These are phyloP conservation scores for Aphanoascus verrucosus DNA, from an alignment of 2,329 filamentous ascomycete genomes.

Conservation along the genomic window DNA sequence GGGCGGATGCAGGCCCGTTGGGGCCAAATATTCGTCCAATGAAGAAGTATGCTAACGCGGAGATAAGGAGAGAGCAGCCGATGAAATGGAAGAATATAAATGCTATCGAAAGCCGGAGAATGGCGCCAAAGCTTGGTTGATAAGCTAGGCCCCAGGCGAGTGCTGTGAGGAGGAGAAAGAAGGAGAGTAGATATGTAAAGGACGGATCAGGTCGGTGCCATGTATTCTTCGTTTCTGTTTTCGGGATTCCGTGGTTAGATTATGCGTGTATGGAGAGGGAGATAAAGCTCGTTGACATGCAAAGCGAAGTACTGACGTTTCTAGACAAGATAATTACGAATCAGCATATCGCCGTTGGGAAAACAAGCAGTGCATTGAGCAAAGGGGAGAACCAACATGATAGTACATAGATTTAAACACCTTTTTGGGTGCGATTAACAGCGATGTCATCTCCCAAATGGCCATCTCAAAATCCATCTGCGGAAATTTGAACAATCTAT, in stretches of 20 bases:
- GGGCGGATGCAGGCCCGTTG: conserved; percentile 33
- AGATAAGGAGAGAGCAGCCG: conserved; percentile 47
- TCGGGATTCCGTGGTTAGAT: not conserved
- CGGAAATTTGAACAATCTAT: conserved; percentile 56
- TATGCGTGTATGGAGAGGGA: not conserved
- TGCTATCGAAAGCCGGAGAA: conserved; percentile 39
- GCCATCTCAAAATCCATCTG: conserved; percentile 68
- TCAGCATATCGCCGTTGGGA: not conserved
- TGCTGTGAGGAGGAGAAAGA: conserved; percentile 50
- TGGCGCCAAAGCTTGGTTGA: conserved; percentile 38
- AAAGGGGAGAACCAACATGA: conserved; percentile 41
- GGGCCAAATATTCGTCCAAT: conserved; percentile 53
- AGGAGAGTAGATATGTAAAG: conserved; percentile 58
- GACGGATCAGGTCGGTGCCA: conserved; percentile 60
- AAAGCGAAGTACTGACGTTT: conserved; percentile 18
- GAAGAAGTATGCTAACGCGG: conserved; percentile 53
- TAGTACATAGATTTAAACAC: conserved; percentile 62
- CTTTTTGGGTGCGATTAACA: conserved; percentile 59
- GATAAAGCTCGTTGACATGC: not conserved
- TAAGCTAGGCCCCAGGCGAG: conserved; percentile 50
- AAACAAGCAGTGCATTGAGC: not conserved
- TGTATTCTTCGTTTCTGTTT: conserved; percentile 55
- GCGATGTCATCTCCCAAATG: conserved; percentile 60
- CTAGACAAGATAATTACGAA: conserved; percentile 9
- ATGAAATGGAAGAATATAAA: conserved; percentile 52